phyloP scores from a whole-genome alignment of 257 asterid species.

The Eustoma russellianum region DNA sequence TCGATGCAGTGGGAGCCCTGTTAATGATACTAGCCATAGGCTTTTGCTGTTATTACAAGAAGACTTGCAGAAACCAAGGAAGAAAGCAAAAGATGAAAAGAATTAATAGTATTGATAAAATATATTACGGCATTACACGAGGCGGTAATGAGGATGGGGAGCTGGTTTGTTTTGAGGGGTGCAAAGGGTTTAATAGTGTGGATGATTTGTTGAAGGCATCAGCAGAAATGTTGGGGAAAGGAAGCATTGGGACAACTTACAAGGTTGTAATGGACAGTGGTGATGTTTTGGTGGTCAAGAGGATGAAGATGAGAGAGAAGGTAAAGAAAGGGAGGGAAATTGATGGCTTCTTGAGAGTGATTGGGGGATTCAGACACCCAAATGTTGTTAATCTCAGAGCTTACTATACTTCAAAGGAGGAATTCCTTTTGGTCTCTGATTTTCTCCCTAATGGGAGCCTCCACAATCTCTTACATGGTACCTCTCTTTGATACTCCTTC shows the following conservation, averaged over 20 bases:
- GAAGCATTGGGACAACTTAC: constrained; percentile 30
- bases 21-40: constrained; percentile 12
- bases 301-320: constrained; percentile 23
- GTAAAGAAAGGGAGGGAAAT: constrained; percentile 18
- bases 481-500: background rate
- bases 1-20: constrained; percentile 16
- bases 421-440: constrained; percentile 35
- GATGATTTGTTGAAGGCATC: constrained; percentile 35
- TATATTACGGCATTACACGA: background rate
- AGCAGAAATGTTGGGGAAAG: constrained; percentile 37
- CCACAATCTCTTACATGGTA: constrained; percentile 31
- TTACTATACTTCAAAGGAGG: constrained; percentile 27
- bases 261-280: constrained; percentile 28
- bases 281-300: constrained; percentile 25
- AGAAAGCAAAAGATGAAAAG: background rate
- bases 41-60: constrained; percentile 21
- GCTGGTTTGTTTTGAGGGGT: constrained; percentile 28
- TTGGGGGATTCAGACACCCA: constrained; percentile 26
- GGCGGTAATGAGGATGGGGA: constrained; percentile 4
- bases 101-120: background rate
- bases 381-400: constrained; percentile 28
- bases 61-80: constrained; percentile 1
- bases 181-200: constrained; percentile 24
- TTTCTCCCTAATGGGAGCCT: constrained; percentile 29
- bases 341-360: constrained; percentile 17